These are phyloP conservation scores for Dothiorella sarmentorum DNA, from an alignment of 2,329 filamentous ascomycete genomes.

Conservation along the genomic window DNA sequence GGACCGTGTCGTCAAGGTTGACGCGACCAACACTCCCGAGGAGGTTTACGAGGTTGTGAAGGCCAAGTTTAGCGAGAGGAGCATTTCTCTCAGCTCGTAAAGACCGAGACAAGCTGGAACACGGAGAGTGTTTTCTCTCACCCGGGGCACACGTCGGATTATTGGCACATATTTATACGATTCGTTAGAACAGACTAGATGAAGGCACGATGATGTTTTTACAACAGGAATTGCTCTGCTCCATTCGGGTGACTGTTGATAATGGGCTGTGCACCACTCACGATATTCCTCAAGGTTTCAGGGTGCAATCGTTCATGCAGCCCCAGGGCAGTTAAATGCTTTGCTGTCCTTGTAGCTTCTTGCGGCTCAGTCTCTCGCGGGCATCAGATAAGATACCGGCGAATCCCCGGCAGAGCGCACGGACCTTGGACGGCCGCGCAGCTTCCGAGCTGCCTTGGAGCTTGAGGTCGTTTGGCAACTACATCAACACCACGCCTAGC, in stretches of 20 bases:
- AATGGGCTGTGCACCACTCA: too few relatives aligned
- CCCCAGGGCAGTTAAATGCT: neutral
- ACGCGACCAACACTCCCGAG: slow-evolving; percentile 66
- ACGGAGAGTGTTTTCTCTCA: neutral
- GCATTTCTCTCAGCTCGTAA: slow-evolving; percentile 26
- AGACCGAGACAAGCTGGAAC: neutral
- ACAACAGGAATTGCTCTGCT: neutral
- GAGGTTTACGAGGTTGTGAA: slow-evolving; percentile 58
- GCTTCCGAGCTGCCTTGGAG: slow-evolving; percentile 16
- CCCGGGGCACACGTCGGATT: neutral
- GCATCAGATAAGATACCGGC: slow-evolving; percentile 5
- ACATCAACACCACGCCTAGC: slow-evolving; percentile 5
- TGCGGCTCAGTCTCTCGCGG: too few relatives aligned
- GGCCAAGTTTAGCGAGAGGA: slow-evolving; percentile 45
- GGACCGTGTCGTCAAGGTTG: slow-evolving; percentile 75
- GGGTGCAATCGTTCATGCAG: too few relatives aligned
- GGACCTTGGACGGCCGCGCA: slow-evolving; percentile 2
- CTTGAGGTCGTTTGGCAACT: slow-evolving; percentile 18
- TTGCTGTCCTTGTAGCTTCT: neutral
- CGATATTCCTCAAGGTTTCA: too few relatives aligned
- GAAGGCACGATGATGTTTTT: neutral
- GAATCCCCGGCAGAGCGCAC: neutral
- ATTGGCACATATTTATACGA: neutral
- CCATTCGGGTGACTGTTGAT: neutral
- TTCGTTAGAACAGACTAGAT: slow-evolving; percentile 3